These are phyloP conservation scores for Dittrichia graveolens DNA, from an alignment of 129 eudicot species.

Conservation along the genomic window DNA sequence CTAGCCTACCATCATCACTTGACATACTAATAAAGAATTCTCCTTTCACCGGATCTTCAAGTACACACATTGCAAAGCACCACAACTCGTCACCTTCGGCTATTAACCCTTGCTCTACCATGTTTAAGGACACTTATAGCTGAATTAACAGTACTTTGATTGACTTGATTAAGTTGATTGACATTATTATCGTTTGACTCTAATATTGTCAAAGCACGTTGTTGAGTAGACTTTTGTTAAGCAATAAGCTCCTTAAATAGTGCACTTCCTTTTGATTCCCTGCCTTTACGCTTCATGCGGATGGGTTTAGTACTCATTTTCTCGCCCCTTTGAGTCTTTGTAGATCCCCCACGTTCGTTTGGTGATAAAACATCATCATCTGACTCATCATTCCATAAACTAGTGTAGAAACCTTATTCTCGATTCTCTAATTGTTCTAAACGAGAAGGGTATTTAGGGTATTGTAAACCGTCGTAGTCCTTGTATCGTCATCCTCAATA, in stretches of 20 bases:
- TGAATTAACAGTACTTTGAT: no score
- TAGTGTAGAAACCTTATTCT: slow-evolving; percentile 2
- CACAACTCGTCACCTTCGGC: slow-evolving; percentile 2
- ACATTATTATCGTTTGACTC: no score
- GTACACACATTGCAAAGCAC: slow-evolving; percentile 23
- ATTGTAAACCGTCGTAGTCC: not conserved
- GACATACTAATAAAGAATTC: slow-evolving; percentile 12
- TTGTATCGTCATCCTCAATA: not conserved
- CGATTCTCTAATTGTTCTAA: not conserved
- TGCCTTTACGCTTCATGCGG: no score
- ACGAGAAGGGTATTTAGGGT: not conserved
- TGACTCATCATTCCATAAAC: not conserved
- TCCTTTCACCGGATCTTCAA: slow-evolving; percentile 26
- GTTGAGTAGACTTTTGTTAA: no score
- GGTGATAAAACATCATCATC: not conserved
- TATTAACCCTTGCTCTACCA: slow-evolving; percentile 17
- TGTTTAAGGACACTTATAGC: not conserved
- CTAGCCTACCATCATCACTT: slow-evolving; percentile 24
- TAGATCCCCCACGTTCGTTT: no score
- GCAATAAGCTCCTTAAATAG: no score
- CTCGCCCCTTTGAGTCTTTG: not conserved
- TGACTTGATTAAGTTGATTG: no score
- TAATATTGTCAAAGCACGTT: no score
- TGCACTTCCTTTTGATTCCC: no score
- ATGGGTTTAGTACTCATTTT: not conserved